Evolutionary conservation across 2,329 filamentous ascomycete species (phyloP), one percentile per base, ranked within the genome.

Genomic region (Neonectria neomacrospora): DNA sequence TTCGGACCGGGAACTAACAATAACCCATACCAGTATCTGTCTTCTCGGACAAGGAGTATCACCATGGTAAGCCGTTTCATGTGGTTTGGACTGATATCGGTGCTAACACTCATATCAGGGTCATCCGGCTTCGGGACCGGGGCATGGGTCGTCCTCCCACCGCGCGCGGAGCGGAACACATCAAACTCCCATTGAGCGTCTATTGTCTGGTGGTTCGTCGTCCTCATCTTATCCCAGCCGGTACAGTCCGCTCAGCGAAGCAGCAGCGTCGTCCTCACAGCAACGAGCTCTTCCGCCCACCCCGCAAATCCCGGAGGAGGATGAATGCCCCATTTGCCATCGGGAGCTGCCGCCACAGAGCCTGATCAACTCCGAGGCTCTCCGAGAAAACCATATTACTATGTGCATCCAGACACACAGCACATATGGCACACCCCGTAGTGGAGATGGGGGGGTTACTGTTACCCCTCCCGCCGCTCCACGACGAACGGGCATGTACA

Each of bases 241-340:
- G 20, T 74, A 75, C 41, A 72, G 73, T 45, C 74, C 74, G 12
- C 63, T 74, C 10, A 72, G 72, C 11, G 72, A 73, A 22, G 65
- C 70, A 2, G 70, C 77, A 11, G 70, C 77, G 10, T 77, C 80
- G 3, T 79, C 80, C 2, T 77, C 78, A 4, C 72, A 76, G 18
- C 80, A 76, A 41, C 80, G 78, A 23, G 79, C 77, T 28, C 72
- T 78, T 39, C 81, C 79, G 1, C 81, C 79, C 4, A 82, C 81
- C 11, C 83, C 80, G 1, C 86, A 85, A 59, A 83, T 86, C 71
- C 81, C 83, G 6, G 92, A 94, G 74, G 91, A 94, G 73, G 91
- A 94, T 73, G 90, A 93, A 71, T 95, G 92, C 65, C 91, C 91
- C 0, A 86, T 94, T 47, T 95, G 92, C 71, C 91, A 92, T 72